Base-by-base conservation (phyloP, 345 rosid genomes). In the Raphanus raphanistrum region DNA sequence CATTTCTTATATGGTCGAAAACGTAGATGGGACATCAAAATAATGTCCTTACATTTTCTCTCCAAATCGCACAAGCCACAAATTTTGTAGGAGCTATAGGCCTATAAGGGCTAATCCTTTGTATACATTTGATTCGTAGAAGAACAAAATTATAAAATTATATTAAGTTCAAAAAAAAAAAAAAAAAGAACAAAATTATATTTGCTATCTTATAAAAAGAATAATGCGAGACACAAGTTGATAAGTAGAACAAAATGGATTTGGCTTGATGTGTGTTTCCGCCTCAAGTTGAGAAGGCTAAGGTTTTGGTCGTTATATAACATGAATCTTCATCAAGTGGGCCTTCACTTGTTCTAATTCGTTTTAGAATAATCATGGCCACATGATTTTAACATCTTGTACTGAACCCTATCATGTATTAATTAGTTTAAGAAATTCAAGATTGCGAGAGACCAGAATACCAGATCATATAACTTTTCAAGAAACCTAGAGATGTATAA, bases 181-280 rank as follows among this genome's bases (percentile, higher is more conserved):
- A n/a, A n/a, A n/a, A n/a, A n/a, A 9, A 71, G 25, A 4, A 63
- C 33, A 62, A 52, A 73, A 41, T 10, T 8, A 63, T 31, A 73
- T 32, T 50, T 63, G 70, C 5, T 3, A 26, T 55, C 2, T 12
- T 4, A 33, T 33, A 32, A 58, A 48, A 13, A 13, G n/a, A n/a
- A 8, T 33, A 35, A 76, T 62, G 63, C 9, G 31, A 76, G 74
- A 70, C 80, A 70, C 13, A 70, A 70, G 80, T 63, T 76, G 79
- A 70, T 27, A 63, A 62, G 64, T 13, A 75, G 74, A 61, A 17
- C 54, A 61, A 61, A 17, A 31, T 61, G 29, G 79, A 68, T 32
- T 62, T 48, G 74, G 74, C 57, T 25, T 60, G 8, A 63, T 50
- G 38, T 76, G 58, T 70, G 70, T 54, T 55, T 63, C 59, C 3